phyloP scores from a whole-genome alignment of 225 moss, liverwort and hornwort species.

The Physcomitrellopsis africana region DNA sequence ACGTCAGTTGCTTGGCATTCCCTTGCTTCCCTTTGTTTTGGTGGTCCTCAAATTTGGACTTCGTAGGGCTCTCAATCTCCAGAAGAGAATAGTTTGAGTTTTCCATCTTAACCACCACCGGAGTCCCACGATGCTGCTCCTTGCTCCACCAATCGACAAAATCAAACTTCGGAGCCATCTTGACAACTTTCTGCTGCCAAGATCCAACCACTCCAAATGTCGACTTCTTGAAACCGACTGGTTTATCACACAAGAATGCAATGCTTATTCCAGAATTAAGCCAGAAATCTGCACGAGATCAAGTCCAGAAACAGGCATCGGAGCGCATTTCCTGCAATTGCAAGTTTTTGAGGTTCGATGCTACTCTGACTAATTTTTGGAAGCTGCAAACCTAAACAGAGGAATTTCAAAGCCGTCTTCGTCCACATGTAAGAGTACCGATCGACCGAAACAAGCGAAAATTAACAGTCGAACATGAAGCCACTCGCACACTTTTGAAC shows the following conservation, averaged over 20 bases:
- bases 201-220: slow-evolving; percentile 38
- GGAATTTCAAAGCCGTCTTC: not conserved
- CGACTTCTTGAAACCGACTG: slow-evolving; percentile 40
- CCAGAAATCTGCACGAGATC: slow-evolving; percentile 9
- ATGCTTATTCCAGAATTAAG: not conserved
- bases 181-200: slow-evolving; percentile 66
- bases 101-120: slow-evolving; percentile 95
- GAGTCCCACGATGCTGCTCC: slow-evolving; percentile 86
- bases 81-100: slow-evolving; percentile 92
- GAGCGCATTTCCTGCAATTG: slow-evolving; percentile 24
- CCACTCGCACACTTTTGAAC: too few relatives aligned
- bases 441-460: not conserved
- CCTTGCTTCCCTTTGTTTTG: slow-evolving; percentile 77
- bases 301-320: slow-evolving; percentile 20
- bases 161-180: slow-evolving; percentile 93
- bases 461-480: not conserved
- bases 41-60: slow-evolving; percentile 75
- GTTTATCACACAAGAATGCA: not conserved
- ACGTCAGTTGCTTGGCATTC: slow-evolving; percentile 93
- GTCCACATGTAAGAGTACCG: not conserved
- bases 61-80: slow-evolving; percentile 84
- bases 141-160: slow-evolving; percentile 95
- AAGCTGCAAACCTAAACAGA: not conserved
- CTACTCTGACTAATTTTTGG: not conserved
- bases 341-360: not conserved